These are phyloP conservation scores for Sugiyamaella novakii DNA, from an alignment of 1,139 yeast species.

Conservation along the genomic window DNA sequence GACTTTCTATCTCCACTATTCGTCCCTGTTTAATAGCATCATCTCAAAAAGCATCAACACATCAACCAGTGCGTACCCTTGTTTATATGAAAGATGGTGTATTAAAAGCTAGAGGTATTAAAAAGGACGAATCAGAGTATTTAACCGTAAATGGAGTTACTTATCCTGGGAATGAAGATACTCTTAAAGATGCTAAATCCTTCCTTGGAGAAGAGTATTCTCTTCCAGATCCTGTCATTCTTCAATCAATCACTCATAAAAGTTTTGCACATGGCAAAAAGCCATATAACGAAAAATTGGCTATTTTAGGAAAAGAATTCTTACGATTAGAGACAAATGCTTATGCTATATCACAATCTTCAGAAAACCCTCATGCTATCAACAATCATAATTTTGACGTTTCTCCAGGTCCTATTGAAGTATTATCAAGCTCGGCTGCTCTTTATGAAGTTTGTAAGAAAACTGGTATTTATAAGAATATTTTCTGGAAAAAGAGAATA, in stretches of 20 bases:
- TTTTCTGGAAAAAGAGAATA: slow-evolving; percentile 65
- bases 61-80: slow-evolving; percentile 28
- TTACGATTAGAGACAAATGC: slow-evolving; percentile 62
- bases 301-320: slow-evolving; percentile 75
- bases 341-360: slow-evolving; percentile 47
- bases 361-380: slow-evolving; percentile 46
- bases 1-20: background rate
- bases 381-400: slow-evolving; percentile 62
- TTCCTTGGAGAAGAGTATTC: slow-evolving; percentile 55
- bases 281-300: slow-evolving; percentile 84
- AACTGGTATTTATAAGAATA: slow-evolving; percentile 44
- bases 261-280: slow-evolving; percentile 88
- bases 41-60: background rate
- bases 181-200: slow-evolving; percentile 51
- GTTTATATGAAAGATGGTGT: slow-evolving; percentile 56
- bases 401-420: slow-evolving; percentile 35
- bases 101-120: slow-evolving; percentile 68
- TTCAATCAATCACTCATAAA: slow-evolving; percentile 88
- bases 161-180: slow-evolving; percentile 58
- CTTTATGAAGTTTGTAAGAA: slow-evolving; percentile 49
- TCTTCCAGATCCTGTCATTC: slow-evolving; percentile 50
- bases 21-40: slow-evolving; percentile 4
- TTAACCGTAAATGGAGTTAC: slow-evolving; percentile 58
- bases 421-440: slow-evolving; percentile 38
- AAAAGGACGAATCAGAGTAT: slow-evolving; percentile 72